phyloP scores from a whole-genome alignment of 306 rosid species.

The Dalbergia cochinchinensis region DNA sequence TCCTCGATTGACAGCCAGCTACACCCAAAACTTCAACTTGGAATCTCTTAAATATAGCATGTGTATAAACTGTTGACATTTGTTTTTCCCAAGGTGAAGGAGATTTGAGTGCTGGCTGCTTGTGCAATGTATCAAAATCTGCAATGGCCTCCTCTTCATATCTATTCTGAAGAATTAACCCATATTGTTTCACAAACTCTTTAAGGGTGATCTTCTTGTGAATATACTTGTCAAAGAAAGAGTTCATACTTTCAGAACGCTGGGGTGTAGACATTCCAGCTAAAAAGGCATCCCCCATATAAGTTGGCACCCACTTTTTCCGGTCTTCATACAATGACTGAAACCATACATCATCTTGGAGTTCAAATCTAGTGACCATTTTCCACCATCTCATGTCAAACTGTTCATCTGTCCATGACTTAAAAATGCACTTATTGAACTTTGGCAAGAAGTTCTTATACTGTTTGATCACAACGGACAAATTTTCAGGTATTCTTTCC shows the following conservation, averaged over 20 bases:
- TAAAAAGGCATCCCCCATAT: conserved; percentile 76
- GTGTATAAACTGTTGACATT: conserved; percentile 89
- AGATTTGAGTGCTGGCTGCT: conserved; percentile 92
- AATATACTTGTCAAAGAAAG: conserved; percentile 91
- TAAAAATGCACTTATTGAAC: conserved; percentile 79
- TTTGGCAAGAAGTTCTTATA: conserved; percentile 71
- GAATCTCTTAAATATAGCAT: conserved; percentile 87
- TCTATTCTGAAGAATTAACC: conserved; percentile 81
- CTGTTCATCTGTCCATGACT: conserved; percentile 87
- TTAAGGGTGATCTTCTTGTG: conserved; percentile 85
- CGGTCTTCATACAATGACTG: conserved; percentile 79
- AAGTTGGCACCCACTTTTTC: conserved; percentile 86
- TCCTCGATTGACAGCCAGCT: conserved; percentile 87
- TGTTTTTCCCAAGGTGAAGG: conserved; percentile 99
- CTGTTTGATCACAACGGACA: conserved; percentile 72
- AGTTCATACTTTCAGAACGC: conserved; percentile 86
- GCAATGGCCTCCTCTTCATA: conserved; percentile 90
- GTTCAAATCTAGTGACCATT: conserved; percentile 84
- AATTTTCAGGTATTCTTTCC: conserved; percentile 84
- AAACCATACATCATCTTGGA: conserved; percentile 78
- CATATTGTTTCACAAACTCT: conserved; percentile 89
- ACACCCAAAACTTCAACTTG: conserved; percentile 94
- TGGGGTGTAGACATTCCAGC: conserved; percentile 85
- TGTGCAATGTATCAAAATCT: conserved; percentile 93
- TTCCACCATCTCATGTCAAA: conserved; percentile 95